Evolutionary conservation across 257 asterid genomes (phyloP), one percentile per base, ranked within the genome.

Genomic region (Penstemon eatonii): DNA sequence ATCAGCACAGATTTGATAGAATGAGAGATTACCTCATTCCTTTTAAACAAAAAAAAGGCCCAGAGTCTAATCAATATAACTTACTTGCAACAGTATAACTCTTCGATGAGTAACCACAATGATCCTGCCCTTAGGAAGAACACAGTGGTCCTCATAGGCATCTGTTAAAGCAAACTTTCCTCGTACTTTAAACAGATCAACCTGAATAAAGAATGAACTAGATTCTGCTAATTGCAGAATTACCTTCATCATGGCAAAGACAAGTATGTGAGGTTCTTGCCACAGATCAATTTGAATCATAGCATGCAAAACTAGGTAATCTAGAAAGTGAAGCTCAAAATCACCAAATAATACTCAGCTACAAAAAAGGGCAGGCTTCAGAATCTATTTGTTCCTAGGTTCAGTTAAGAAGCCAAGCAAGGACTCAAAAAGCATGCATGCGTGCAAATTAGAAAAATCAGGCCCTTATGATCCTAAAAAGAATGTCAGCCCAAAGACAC

Each of bases 131-230:
- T 94, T 94, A 5, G 97, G 99, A 71, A 91, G 97, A 37, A 80
- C 57, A 70, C 84, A 89, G 75, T 94, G 99, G 77, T 83, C 90
- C 84, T 94, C 99, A 47, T 94, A 94, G 60, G 97, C 97, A 77
- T 94, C 99, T 46, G 99, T 87, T 45, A 85, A 75, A 75, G 96
- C 99, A 78, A 85, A 94, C 78, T 94, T 94, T 47, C 95, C 99
- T 49, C 99, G 99, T 58, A 89, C 97, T 82, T 89, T 94, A 56
- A 94, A 94, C 76, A 94, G 86, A 79, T 94, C 96, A 61, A 91
- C 96, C 77, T 89, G 96, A 74, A 85, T 82, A 19, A 94, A 82
- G 72, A 94, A 94, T n/a, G 99, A 87, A 25, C 87, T 96, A 65
- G 91, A 94, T 76, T 94, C 97, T 52, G 97, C 99, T 72, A 89